Conservation (phyloP, 208 protist species). For the Trichomonas tenax region DNA sequence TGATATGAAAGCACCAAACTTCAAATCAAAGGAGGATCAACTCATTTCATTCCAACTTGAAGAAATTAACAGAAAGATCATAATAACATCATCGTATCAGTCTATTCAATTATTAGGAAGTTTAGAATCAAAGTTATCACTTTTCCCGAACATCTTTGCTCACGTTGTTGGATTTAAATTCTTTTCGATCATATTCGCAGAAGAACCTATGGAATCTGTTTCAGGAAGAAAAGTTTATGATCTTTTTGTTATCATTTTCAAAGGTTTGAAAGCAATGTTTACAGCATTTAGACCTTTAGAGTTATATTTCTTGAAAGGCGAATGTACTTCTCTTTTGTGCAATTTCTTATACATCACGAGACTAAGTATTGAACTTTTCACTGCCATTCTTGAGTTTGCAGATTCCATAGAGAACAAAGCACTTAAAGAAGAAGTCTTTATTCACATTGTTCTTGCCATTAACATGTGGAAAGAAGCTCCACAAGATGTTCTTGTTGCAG, state of each 20-base stretch:
- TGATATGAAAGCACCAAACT: not conserved
- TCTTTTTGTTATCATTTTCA: not conserved
- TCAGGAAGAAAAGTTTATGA: not conserved
- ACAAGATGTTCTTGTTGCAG: not conserved
- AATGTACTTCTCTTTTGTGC: not conserved
- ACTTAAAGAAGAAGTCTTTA: not conserved
- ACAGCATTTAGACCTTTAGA: not conserved
- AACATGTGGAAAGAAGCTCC: not conserved
- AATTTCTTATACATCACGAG: not conserved
- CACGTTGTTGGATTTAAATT: not conserved
- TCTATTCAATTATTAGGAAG: not conserved
- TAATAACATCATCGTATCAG: not conserved
- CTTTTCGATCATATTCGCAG: not conserved
- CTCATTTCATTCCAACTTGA: not conserved
- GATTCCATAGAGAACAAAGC: not conserved
- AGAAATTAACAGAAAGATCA: not conserved
- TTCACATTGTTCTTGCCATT: not conserved
- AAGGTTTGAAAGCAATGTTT: not conserved
- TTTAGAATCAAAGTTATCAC: not conserved
- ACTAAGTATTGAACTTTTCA: not conserved
- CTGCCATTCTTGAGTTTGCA: not conserved
- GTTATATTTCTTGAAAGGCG: not conserved
- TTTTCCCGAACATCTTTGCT: not conserved
- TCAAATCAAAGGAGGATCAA: not conserved
- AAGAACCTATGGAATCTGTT: not conserved